A percentile compares a stretch with the other conserved stretches of the same genome.
Evolutionary conservation across 2,329 filamentous ascomycete genomes (phyloP).

Genomic region (Metarhizium humberi): DNA sequence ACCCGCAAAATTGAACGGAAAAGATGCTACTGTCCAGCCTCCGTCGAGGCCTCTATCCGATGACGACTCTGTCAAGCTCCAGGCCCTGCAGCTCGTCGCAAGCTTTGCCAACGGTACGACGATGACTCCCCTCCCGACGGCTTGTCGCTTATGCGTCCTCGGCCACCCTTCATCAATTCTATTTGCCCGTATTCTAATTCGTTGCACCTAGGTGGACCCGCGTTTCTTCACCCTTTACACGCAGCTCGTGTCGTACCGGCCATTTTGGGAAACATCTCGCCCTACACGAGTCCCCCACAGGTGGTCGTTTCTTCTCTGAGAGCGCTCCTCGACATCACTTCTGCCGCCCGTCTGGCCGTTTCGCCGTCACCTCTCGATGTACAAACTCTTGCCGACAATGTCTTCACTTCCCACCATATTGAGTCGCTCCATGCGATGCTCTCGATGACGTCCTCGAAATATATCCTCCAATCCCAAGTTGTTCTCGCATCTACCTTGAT

Average conservation of each 20-base stretch:
- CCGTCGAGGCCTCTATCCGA: slow-evolving; percentile 37
- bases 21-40: slow-evolving; percentile 25
- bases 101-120: slow-evolving; percentile 73
- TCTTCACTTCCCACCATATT: slow-evolving; percentile 57
- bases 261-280: slow-evolving; percentile 63
- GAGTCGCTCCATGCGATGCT: slow-evolving; percentile 58
- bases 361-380: slow-evolving; percentile 38
- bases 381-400: slow-evolving; percentile 46
- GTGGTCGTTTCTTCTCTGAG: slow-evolving; percentile 67
- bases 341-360: slow-evolving; percentile 50
- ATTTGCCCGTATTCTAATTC: slow-evolving; percentile 24
- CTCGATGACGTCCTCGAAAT: slow-evolving; percentile 41
- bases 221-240: slow-evolving; percentile 68
- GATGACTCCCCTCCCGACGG: slow-evolving; percentile 5
- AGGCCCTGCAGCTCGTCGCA: slow-evolving; percentile 75
- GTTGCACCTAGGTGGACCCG: slow-evolving; percentile 56
- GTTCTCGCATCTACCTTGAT: slow-evolving; percentile 49
- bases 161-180: background rate
- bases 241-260: slow-evolving; percentile 57
- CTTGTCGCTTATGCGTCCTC: background rate
- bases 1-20: slow-evolving; percentile 26
- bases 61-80: slow-evolving; percentile 60
- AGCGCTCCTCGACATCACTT: slow-evolving; percentile 61
- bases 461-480: slow-evolving; percentile 52
- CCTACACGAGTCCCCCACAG: slow-evolving; percentile 51